Percentiles rank a stretch among this genome's conserved stretches.
phyloP scores from a whole-genome alignment of 495 filamentous ascomycete genomes.

The Penicillium canescens region DNA sequence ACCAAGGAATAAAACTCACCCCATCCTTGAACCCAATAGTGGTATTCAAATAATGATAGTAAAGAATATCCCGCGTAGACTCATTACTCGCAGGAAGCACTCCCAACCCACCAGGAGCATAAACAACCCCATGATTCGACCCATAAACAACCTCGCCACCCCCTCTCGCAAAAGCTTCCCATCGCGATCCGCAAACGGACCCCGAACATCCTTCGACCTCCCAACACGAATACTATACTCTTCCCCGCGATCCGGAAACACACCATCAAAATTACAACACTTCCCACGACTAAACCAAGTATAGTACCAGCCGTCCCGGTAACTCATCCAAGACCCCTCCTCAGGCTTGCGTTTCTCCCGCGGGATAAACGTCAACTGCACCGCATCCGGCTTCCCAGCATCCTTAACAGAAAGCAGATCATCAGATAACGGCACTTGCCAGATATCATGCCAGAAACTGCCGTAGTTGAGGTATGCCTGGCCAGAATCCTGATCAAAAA shows the following conservation, averaged over 20 bases:
- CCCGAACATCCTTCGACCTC: slow-evolving; percentile 31
- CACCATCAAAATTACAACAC: slow-evolving; percentile 60
- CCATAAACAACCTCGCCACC: slow-evolving; percentile 48
- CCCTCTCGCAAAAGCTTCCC: slow-evolving; percentile 31
- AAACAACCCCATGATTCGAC: slow-evolving; percentile 45
- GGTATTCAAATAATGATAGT: slow-evolving; percentile 51
- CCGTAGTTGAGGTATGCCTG: slow-evolving; percentile 65
- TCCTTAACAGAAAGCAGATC: slow-evolving; percentile 41
- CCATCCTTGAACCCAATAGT: slow-evolving; percentile 38
- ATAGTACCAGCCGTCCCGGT: slow-evolving; percentile 62
- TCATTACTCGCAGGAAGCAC: slow-evolving; percentile 30
- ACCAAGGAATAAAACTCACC: slow-evolving; percentile 23
- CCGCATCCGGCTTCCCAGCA: slow-evolving; percentile 41
- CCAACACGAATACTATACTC: slow-evolving; percentile 62
- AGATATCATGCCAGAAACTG: slow-evolving; percentile 72
- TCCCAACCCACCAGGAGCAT: slow-evolving; percentile 49
- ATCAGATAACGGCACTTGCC: slow-evolving; percentile 58
- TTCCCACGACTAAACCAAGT: slow-evolving; percentile 68
- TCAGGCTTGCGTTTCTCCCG: slow-evolving; percentile 39
- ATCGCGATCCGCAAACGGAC: slow-evolving; percentile 45
- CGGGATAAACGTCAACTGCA: slow-evolving; percentile 46
- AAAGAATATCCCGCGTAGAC: slow-evolving; percentile 41
- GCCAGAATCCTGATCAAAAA: slow-evolving; percentile 43
- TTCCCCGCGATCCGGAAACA: slow-evolving; percentile 50
- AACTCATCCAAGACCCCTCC: slow-evolving; percentile 65